A percentile compares a stretch with the other conserved stretches of the same genome.
phyloP scores from a whole-genome alignment of 176 grass and related monocot species.

The Triticum timopheevii region DNA sequence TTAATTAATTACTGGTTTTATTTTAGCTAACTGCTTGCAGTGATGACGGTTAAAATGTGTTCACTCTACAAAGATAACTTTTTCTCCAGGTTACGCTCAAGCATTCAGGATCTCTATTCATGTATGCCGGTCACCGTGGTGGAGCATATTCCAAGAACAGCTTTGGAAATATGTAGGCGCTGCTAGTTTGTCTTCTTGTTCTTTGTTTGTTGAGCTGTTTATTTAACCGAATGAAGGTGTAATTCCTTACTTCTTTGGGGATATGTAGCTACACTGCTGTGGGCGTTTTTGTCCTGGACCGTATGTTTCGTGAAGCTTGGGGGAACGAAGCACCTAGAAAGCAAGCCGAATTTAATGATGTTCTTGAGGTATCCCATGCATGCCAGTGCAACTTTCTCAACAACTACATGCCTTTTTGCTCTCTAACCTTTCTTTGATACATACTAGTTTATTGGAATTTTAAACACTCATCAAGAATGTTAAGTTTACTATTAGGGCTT shows the following conservation, averaged over 20 bases:
- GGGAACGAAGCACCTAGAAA: slow-evolving; percentile 77
- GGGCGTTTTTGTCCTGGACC: slow-evolving; percentile 84
- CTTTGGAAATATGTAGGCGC: slow-evolving; percentile 87
- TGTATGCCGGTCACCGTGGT: slow-evolving; percentile 83
- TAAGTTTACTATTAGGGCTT: slow-evolving; percentile 17
- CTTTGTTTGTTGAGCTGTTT: slow-evolving; percentile 2
- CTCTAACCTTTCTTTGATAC: background rate
- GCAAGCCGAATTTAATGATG: slow-evolving; percentile 83
- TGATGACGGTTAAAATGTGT: background rate
- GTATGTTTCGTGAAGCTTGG: slow-evolving; percentile 80
- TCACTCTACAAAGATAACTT: background rate
- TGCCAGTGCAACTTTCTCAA: background rate
- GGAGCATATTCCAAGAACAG: slow-evolving; percentile 96
- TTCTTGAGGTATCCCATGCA: slow-evolving; percentile 61
- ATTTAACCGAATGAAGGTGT: slow-evolving; percentile 9
- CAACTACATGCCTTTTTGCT: background rate
- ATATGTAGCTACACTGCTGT: slow-evolving; percentile 77
- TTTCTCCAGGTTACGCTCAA: slow-evolving; percentile 78
- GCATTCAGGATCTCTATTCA: slow-evolving; percentile 95
- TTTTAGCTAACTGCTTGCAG: background rate
- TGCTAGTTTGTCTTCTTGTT: background rate
- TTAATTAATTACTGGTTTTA: background rate
- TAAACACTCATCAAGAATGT: background rate
- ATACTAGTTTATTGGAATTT: slow-evolving; percentile 6
- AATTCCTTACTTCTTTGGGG: slow-evolving; percentile 16